phyloP scores from a whole-genome alignment of 352 stramenopile species.

The Blastocystis sp. region DNA sequence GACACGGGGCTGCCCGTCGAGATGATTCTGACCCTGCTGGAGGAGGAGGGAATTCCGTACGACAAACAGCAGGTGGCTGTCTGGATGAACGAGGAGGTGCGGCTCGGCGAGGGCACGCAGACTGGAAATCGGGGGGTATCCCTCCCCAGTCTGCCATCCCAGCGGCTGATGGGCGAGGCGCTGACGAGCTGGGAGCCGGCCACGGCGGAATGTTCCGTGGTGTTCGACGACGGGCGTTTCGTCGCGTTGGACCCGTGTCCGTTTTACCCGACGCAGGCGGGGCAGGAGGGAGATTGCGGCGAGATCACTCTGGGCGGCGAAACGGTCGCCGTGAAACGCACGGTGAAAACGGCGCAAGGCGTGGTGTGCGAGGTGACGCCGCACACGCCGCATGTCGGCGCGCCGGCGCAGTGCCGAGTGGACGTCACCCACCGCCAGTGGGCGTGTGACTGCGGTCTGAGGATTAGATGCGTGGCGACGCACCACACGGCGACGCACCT shows the following conservation, averaged over 20 bases:
- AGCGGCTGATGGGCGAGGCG: background rate
- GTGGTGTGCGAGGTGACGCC: background rate
- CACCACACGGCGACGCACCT: conserved; percentile 81
- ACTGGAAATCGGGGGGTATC: background rate
- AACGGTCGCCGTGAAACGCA: background rate
- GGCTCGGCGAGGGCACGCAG: background rate
- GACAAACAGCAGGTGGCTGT: background rate
- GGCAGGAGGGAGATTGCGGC: conserved; percentile 55
- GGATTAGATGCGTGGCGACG: conserved; percentile 74
- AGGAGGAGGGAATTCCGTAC: background rate
- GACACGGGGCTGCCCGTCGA: conserved; percentile 60
- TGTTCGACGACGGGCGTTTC: background rate
- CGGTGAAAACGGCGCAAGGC: background rate
- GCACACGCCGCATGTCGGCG: background rate
- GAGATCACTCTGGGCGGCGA: background rate
- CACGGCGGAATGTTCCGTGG: background rate
- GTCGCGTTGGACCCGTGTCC: conserved; percentile 18
- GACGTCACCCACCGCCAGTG: background rate
- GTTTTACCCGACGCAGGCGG: conserved; percentile 58
- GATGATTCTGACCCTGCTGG: conserved; percentile 35
- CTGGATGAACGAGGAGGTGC: background rate
- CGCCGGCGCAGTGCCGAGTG: background rate
- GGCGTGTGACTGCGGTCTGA: background rate
- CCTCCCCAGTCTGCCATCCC: no score
- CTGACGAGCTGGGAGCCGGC: background rate